Evolutionary conservation across 176 grass and related monocot genomes (phyloP), one percentile per base, ranked within the genome.

Genomic region (Zoysia japonica): DNA sequence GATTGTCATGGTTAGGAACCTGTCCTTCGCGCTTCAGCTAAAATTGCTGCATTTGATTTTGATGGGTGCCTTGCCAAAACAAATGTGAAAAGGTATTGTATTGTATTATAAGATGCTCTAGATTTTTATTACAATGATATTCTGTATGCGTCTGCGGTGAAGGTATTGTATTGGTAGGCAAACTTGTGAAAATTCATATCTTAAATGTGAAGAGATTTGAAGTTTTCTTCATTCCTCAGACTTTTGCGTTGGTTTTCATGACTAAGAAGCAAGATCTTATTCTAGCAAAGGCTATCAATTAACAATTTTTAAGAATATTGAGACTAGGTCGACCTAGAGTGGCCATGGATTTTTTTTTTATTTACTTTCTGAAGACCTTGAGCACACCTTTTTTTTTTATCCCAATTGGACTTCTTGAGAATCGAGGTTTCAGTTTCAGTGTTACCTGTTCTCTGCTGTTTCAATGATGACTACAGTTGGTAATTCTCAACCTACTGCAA

Each of bases 1-100:
- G 81, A 45, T 79, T 82, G 2, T 71, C n/a, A 76, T 55, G 55
- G 61, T 77, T 69, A 94, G 95, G 88, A 85, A 68, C 81, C 89
- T 80, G 86, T 67, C 16, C 88, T 93, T 76, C 68, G 61, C 84
- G 81, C 91, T 93, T 98, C 95, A 61, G 72, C 90, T 44, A 98
- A 93, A 76, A 91, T 98, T 87, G 95, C 95, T 81, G 95, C 92
- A 46, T 98, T 98, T 87, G 95, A 98, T 94, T 98, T 98, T 72
- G 95, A 98, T 54, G 92, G 88, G 2, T 98, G 92, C 66, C 95
- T 98, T 59, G 95, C 83, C 8, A 92, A 91, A 49, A 98, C 95
- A 17, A 76, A 66, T 72, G 88, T 98, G 57, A 98, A 54, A 86
- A 93, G 68, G 95, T 98, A 92, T 77, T 72, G 37, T 53, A 20